Evolutionary conservation across 139 green algal genomes (phyloP), one percentile per base, ranked within the genome.

Genomic region (Closterium sp.): DNA sequence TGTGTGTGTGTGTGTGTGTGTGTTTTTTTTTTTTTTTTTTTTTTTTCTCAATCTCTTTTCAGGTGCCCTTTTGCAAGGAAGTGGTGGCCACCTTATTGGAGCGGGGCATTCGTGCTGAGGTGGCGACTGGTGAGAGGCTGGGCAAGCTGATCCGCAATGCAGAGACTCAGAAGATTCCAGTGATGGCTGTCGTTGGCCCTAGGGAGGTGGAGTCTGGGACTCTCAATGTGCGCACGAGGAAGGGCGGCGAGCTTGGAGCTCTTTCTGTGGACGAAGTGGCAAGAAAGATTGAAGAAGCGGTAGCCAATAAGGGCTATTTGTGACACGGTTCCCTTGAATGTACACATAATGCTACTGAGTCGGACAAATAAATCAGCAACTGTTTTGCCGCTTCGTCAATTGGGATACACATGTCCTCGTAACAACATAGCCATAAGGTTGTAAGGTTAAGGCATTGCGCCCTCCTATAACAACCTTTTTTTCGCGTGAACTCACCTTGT

Each of bases 81-180:
- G 95, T 98, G 45, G 96, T 94, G 0, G 94, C 88, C 0, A 11
- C 94, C 86, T 95, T 99, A 94, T 91, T 92, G 32, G 88, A 38
- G 42, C 38, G 50, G n/a, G 93, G 89, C 31, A 87, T 95, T 22
- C 94, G 94, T 31, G 93, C 91, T 11, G 91, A 95, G 50, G 86
- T 96, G 86, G 73, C 28, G 17, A 34, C 34, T 2, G 91, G 92
- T 7, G 94, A 96, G 87, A 87, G 94, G 24, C 89, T 96, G 31
- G 92, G 32, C n/a, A 96, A 96, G 86, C 87, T 96, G 21, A 95
- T 96, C 10, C 93, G 95, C 79, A 96, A 94, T 79, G 94, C 95
- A 24, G 94, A 96, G 93, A 93, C 88, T 30, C 30, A 92, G 62
- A 96, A 96, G 88, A 94, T 96, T 21, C 95, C 95, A 6, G 29